A percentile compares a stretch with the other conserved stretches of the same genome.
Conservation (phyloP, 345 rosid genomes). For the Aquilaria malaccensis region DNA sequence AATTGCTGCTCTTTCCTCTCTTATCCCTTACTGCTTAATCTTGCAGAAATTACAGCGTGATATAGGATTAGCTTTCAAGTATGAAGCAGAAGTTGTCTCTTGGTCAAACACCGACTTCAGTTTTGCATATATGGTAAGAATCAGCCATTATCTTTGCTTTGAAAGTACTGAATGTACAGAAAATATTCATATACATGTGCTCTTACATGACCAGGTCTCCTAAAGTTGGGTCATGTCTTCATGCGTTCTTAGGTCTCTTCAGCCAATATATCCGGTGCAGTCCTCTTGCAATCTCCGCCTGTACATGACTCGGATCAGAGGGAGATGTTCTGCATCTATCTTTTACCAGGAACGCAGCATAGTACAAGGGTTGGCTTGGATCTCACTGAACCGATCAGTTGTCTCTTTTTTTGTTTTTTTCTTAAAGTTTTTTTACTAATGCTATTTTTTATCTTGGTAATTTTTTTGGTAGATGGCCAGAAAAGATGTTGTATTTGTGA, state of each 20-base stretch:
- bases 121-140: conserved; percentile 55
- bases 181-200: conserved; percentile 1
- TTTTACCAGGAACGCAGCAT: conserved; percentile 57
- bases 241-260: conserved; percentile 41
- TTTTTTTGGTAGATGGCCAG: conserved; percentile 45
- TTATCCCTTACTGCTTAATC: background rate
- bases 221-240: background rate
- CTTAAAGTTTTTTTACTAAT: too few species aligned
- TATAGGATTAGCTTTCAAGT: conserved; percentile 46
- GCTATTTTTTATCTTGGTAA: conserved; percentile 12
- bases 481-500: conserved; percentile 62
- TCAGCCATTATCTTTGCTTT: background rate
- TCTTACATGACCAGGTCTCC: background rate
- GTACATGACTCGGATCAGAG: conserved; percentile 65
- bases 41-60: conserved; percentile 54
- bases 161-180: background rate
- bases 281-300: conserved; percentile 70
- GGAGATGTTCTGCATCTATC: conserved; percentile 59
- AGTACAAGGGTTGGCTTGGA: conserved; percentile 41
- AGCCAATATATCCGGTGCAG: conserved; percentile 49
- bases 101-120: conserved; percentile 65
- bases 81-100: conserved; percentile 73
- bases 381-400: background rate
- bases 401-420: conserved; percentile 5
- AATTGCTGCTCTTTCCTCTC: background rate